phyloP scores from a whole-genome alignment of 805 yeast species.

The Naumovozyma baii region DNA sequence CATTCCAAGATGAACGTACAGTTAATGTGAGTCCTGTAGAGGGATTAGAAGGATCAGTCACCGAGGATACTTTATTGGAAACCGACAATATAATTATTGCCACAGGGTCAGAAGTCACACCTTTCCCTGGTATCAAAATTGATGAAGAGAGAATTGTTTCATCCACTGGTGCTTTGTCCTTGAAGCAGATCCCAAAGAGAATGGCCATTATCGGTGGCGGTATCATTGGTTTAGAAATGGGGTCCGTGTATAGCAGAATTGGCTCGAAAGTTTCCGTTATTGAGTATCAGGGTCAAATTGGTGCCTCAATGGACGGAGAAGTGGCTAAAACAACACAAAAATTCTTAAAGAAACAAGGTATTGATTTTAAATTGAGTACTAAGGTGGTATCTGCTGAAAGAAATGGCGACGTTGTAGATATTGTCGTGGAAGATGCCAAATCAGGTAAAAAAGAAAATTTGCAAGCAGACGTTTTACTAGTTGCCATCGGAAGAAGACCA shows the following conservation, averaged over 20 bases:
- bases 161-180: slow-evolving; percentile 82
- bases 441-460: slow-evolving; percentile 67
- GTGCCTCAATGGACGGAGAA: slow-evolving; percentile 98
- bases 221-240: slow-evolving; percentile 98
- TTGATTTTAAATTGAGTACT: slow-evolving; percentile 84
- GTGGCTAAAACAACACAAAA: slow-evolving; percentile 85
- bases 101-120: slow-evolving; percentile 96
- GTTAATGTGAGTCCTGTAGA: slow-evolving; percentile 78
- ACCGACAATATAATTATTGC: slow-evolving; percentile 91
- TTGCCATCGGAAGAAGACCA: slow-evolving; percentile 98
- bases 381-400: slow-evolving; percentile 82
- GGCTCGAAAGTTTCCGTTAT: slow-evolving; percentile 93
- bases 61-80: slow-evolving; percentile 53
- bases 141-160: slow-evolving; percentile 96
- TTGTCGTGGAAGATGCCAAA: slow-evolving; percentile 85
- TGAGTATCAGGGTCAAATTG: slow-evolving; percentile 83
- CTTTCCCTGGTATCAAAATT: slow-evolving; percentile 94
- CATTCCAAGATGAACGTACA: slow-evolving; percentile 72
- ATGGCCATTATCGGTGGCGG: slow-evolving; percentile 97
- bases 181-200: slow-evolving; percentile 86
- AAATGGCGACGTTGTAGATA: slow-evolving; percentile 78
- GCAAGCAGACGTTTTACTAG: slow-evolving; percentile 88
- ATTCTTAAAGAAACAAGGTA: slow-evolving; percentile 86
- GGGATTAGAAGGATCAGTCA: slow-evolving; percentile 61
- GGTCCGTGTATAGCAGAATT: slow-evolving; percentile 90